Base-by-base conservation (phyloP, 345 rosid species). In the Camelina sativa region DNA sequence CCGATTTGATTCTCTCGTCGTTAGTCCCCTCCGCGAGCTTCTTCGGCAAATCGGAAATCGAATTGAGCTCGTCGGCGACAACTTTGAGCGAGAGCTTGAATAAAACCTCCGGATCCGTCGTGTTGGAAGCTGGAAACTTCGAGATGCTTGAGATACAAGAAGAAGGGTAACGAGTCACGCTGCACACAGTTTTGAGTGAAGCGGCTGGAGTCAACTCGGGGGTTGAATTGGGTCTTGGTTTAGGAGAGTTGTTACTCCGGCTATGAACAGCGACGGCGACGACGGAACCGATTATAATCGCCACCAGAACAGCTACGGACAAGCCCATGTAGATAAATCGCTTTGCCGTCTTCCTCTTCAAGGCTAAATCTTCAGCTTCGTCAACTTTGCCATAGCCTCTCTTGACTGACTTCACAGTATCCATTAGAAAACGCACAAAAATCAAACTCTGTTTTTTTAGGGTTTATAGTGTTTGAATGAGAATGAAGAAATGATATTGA, bases 301-400 rank as follows among this genome's bases (percentile, higher is more conserved):
- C 76, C 1, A 83, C 6, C 0, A 91, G 79, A 16, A 85, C 70
- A 22, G 75, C 9, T 34, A 69, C 15, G 59, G 88, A 80, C 54
- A 83, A n/a, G 12, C 38, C 56, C 13, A 87, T 11, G 47, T 81
- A 37, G 65, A 85, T 30, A 50, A 77, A 20, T 34, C 95, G 93
- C 63, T 73, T 76, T 6, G 85, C 72, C 1, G 88, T 74, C 62
- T 81, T 88, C 35, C 55, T 73, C 48, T 79, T 81, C 83, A 80
- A 86, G 12, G 86, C 86, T 50, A 56, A 78, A 65, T 89, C 78
- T 68, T 90, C 84, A 1, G 60, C 58, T 71, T 78, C 86, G 8
- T 91, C 87, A 0, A 93, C 92, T 74, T 93, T 89, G 8, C 89
- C 96, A 54, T 94, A 94, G 25, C 96, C 91, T 46, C 84, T 89